These are phyloP conservation scores for Phanerochaete carnosa DNA, from an alignment of 768 basidiomycete species.

Conservation along the genomic window DNA sequence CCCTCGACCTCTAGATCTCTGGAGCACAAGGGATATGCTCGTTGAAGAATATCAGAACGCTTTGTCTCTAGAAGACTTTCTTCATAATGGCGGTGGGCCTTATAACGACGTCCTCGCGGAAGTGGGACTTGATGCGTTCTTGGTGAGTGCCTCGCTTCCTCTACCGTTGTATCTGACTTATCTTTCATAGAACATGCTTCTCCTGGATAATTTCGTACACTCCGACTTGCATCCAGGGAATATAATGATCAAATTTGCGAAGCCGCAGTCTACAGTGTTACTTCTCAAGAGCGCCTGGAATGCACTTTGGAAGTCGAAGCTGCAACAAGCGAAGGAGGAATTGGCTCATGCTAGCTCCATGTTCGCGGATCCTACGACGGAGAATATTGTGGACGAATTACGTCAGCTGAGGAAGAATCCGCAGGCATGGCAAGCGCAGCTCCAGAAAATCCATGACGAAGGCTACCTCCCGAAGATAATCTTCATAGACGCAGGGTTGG, in stretches of 20 bases:
- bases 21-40: constrained; percentile 79
- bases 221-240: constrained; percentile 91
- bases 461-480: constrained; percentile 94
- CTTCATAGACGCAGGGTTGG: constrained; percentile 94
- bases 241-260: constrained; percentile 96
- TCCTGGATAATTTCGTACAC: constrained; percentile 97
- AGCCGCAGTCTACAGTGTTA: constrained; percentile 68
- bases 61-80: constrained; percentile 80
- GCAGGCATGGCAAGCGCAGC: constrained; percentile 65
- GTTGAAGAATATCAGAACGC: constrained; percentile 95
- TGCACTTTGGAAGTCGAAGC: constrained; percentile 42
- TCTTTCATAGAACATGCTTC: constrained; percentile 82
- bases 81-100: constrained; percentile 88
- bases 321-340: background rate
- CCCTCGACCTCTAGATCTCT: constrained; percentile 79
- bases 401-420: constrained; percentile 55
- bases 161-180: background rate
- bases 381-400: constrained; percentile 67
- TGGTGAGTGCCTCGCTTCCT: constrained; percentile 49
- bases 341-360: background rate
- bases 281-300: constrained; percentile 60
- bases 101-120: constrained; percentile 89
- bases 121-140: constrained; percentile 90
- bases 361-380: constrained; percentile 17
- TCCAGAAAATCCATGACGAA: constrained; percentile 53